Evolutionary conservation across 306 rosid genomes (phyloP), one percentile per base, ranked within the genome.

Genomic region (Trifolium fragiferum): DNA sequence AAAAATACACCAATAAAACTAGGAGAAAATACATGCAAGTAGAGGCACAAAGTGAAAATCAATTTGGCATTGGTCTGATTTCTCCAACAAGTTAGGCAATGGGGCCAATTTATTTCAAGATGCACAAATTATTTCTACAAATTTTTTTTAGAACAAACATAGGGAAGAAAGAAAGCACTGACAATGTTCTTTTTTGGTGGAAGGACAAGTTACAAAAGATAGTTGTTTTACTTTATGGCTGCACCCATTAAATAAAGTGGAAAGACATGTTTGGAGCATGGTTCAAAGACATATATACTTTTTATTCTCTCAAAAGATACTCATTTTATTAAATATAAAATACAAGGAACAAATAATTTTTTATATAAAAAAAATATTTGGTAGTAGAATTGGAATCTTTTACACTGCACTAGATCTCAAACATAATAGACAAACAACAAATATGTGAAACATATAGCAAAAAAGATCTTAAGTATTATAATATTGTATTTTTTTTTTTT

Each of bases 191-290:
- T 41, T 11, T 11, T 15, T 10, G 21, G 58, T 33, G 61, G 73
- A 53, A 65, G 25, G 20, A 73, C 77, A 73, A 41, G 54, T 65
- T 53, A 41, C 61, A 20, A 68, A 55, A 57, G 38, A 33, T 55
- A 46, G n/a, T 60, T 77, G 78, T 79, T 13, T 35, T 73, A 15
- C 79, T 80, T 80, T 80, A 16, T 72, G 63, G 30, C 51, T 60
- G 53, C 80, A 66, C 70, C 70, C 53, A 66, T 66, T 66, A 66
- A 66, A 40, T 66, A 66, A 66, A 37, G 78, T 73, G 53, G 46
- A 16, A 65, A 30, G 33, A 57, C 78, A 73, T 63, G 78, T 79
- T 65, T 72, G 19, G 30, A 40, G 50, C 35, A 50, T 3, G 40
- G 40, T 63, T 32, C 70, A 43, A 38, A 25, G 64, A 50, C 19